Percentiles rank a stretch among this genome's conserved stretches.
These are phyloP conservation scores for Seminavis robusta DNA, from an alignment of 108 stramenopile species.

Conservation along the genomic window DNA sequence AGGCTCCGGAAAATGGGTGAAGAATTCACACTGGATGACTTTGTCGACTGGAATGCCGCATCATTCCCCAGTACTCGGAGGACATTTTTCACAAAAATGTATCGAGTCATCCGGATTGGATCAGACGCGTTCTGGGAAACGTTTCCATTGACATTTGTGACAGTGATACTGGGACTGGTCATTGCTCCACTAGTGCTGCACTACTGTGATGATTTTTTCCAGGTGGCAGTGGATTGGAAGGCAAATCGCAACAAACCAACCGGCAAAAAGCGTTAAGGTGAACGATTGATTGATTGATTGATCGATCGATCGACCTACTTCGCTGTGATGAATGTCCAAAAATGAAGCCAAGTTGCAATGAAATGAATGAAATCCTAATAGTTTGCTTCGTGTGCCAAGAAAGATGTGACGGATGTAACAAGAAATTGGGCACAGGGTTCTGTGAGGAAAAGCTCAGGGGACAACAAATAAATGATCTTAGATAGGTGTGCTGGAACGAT, in stretches of 20 bases:
- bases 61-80: slow-evolving; percentile 22
- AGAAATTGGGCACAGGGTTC: too few relatives aligned
- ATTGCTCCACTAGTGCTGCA: slow-evolving; percentile 50
- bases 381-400: too few relatives aligned
- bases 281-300: background rate
- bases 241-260: slow-evolving; percentile 10
- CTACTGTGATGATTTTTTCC: slow-evolving; percentile 70
- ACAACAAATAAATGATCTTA: too few relatives aligned
- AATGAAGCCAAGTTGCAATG: too few relatives aligned
- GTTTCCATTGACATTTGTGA: slow-evolving; percentile 55
- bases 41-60: slow-evolving; percentile 27
- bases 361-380: too few relatives aligned
- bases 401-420: too few relatives aligned
- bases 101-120: slow-evolving; percentile 18
- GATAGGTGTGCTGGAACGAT: too few relatives aligned
- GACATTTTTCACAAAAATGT: slow-evolving; percentile 19
- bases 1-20: slow-evolving; percentile 13
- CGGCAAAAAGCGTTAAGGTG: background rate
- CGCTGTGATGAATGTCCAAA: too few relatives aligned
- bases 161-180: slow-evolving; percentile 42
- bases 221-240: slow-evolving; percentile 27
- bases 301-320: background rate
- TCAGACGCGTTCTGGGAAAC: slow-evolving; percentile 56
- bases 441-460: too few relatives aligned
- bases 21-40: slow-evolving; percentile 7